Base-by-base conservation (phyloP, 23 red algal genomes). In the Chondrus crispus region DNA sequence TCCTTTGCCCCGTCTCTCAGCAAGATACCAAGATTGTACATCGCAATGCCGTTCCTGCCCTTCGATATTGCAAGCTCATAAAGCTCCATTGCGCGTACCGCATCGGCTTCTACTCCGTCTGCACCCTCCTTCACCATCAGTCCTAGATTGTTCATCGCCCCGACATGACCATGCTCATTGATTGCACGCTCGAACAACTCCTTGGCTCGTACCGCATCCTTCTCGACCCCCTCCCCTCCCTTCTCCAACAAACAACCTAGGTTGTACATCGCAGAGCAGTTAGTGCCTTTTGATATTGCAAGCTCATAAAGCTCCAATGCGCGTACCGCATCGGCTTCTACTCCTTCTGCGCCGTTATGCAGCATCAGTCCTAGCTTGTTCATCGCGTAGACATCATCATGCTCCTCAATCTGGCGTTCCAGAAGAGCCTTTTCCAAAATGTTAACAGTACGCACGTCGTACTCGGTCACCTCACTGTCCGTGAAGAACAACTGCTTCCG, bases 101-200 rank as follows among this genome's bases (percentile, higher is more conserved):
- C n/a, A n/a, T n/a, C n/a, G n/a, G n/a, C n/a, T n/a, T n/a, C n/a
- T n/a, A n/a, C n/a, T n/a, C n/a, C n/a, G n/a, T n/a, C n/a, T n/a
- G n/a, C n/a, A n/a, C n/a, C n/a, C n/a, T n/a, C n/a, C n/a, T n/a
- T n/a, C n/a, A n/a, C n/a, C n/a, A n/a, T n/a, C n/a, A n/a, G n/a
- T n/a, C n/a, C n/a, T n/a, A 64, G 58, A 4, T 10, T 3, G 10
- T 30, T 10, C 58, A 64, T 3, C 35, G 58, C 58, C 28, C 26
- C 26, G 28, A 64, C 10, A 4, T 4, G 35, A 64, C 58, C 58
- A 13, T n/a, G 14, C 35, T 10, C 58, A 64, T 55, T 55, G 2
- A 50, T 20, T 54, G 74, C 74, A 4, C 74, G 74, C 40, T 80
- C 74, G 38, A 80, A 50, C 2, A 80, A 43, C 46, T 80, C 46